These are phyloP conservation scores for Phylloporus arenicola DNA, from an alignment of 768 basidiomycete genomes.

Conservation along the genomic window DNA sequence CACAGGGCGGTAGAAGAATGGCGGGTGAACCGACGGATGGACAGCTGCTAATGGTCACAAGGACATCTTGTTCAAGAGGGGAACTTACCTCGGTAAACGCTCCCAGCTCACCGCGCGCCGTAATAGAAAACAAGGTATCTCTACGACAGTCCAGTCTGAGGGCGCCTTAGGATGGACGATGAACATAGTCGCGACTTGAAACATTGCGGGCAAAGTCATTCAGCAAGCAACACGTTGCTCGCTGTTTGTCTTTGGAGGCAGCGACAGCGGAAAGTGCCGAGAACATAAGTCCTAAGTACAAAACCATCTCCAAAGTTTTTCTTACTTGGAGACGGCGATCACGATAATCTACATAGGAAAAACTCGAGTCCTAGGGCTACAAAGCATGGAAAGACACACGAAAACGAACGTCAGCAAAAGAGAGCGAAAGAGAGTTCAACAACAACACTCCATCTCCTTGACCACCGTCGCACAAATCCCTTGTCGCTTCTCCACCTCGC, in stretches of 20 bases:
- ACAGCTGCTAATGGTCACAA: neutral
- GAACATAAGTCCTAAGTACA: neutral
- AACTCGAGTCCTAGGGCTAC: conserved; percentile 17
- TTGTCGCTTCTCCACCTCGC: conserved; percentile 11
- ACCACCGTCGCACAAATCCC: conserved; percentile 43
- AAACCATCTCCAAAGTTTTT: too few species aligned
- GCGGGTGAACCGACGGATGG: neutral
- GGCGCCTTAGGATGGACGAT: neutral
- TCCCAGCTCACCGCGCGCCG: neutral
- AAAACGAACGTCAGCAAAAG: neutral
- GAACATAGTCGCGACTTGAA: neutral
- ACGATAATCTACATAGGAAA: too few species aligned
- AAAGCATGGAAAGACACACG: neutral
- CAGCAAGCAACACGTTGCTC: neutral
- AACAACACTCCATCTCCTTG: conserved; percentile 28
- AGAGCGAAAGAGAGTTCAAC: neutral
- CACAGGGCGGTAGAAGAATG: neutral
- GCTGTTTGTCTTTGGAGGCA: neutral
- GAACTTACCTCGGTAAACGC: neutral
- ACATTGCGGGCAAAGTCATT: neutral
- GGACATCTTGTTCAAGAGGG: neutral
- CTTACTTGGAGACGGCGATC: too few species aligned
- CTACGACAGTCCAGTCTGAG: neutral
- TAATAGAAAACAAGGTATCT: conserved; percentile 10
- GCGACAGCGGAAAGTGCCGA: conserved; percentile 1